These are phyloP conservation scores for Odontarrhena argentea DNA, from an alignment of 345 rosid species.

Conservation along the genomic window DNA sequence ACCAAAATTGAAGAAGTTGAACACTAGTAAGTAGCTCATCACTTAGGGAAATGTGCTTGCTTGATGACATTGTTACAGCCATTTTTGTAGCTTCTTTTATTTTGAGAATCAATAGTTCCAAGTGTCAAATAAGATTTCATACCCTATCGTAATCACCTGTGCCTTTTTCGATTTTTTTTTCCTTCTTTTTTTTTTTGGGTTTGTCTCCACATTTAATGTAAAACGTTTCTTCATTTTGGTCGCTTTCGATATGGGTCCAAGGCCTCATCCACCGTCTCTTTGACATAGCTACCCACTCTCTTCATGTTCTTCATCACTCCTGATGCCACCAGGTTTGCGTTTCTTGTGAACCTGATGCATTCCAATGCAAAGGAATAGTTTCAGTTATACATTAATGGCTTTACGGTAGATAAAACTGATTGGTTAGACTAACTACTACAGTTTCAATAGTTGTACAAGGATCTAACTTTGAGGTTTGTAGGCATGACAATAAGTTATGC, in stretches of 20 bases:
- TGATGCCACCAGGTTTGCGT: constrained; percentile 61
- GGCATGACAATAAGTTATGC: constrained; percentile 1
- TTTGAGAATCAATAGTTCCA: constrained; percentile 17
- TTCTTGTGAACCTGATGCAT: constrained; percentile 58
- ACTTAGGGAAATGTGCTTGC: constrained; percentile 1
- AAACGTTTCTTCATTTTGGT: constrained; percentile 47
- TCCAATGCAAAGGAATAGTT: not conserved
- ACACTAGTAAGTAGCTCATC: constrained; percentile 21
- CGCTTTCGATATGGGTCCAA: constrained; percentile 55
- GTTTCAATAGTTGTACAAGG: not conserved
- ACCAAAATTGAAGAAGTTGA: constrained; percentile 18
- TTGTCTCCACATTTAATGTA: constrained; percentile 11
- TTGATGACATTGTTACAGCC: constrained; percentile 15
- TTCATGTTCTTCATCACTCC: constrained; percentile 63
- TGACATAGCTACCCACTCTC: constrained; percentile 60
- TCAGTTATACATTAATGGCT: constrained; percentile 7
- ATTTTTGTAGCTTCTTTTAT: constrained; percentile 7
- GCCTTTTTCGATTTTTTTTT: not conserved
- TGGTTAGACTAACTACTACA: constrained; percentile 9
- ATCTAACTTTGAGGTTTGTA: not conserved
- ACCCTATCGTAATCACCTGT: constrained; percentile 27
- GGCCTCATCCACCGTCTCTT: constrained; percentile 55
- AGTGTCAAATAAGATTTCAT: constrained; percentile 25
- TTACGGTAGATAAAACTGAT: constrained; percentile 7
- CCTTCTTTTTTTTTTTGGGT: not conserved